Percentiles rank a stretch among this genome's conserved stretches.
These are phyloP conservation scores for Claviceps spartinae DNA, from an alignment of 2,329 filamentous ascomycete species.

Conservation along the genomic window DNA sequence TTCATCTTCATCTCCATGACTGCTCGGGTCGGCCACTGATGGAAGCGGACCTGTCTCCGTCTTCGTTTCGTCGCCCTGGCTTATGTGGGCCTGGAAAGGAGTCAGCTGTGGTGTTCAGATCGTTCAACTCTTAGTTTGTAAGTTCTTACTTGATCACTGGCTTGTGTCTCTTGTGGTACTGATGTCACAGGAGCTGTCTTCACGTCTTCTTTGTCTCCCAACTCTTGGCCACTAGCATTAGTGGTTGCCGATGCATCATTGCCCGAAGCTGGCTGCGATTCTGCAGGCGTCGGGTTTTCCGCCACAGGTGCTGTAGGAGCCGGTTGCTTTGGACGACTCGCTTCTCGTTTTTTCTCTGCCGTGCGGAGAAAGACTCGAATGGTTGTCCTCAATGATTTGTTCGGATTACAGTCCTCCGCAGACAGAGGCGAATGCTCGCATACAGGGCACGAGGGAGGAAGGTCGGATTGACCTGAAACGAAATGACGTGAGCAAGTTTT, in stretches of 20 bases:
- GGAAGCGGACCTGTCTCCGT: not conserved
- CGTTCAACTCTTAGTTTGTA: not conserved
- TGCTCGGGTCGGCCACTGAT: not conserved
- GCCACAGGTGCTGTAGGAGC: slow-evolving; percentile 31
- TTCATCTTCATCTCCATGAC: slow-evolving; percentile 1
- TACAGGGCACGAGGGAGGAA: slow-evolving; percentile 73
- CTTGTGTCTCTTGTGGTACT: not conserved
- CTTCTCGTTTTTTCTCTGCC: slow-evolving; percentile 77
- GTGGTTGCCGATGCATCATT: not conserved
- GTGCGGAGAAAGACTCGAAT: slow-evolving; percentile 84
- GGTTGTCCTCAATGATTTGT: slow-evolving; percentile 84
- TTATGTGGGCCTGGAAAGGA: not conserved
- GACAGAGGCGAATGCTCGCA: slow-evolving; percentile 87
- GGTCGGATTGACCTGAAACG: slow-evolving; percentile 54
- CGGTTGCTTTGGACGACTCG: slow-evolving; percentile 38
- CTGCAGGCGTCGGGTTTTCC: slow-evolving; percentile 16
- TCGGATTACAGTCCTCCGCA: slow-evolving; percentile 71
- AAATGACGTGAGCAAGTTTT: slow-evolving; percentile 2
- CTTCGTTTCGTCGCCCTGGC: not conserved
- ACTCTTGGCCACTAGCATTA: not conserved
- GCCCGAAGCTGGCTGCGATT: not conserved
- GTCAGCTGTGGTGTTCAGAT: not conserved
- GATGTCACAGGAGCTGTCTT: not conserved
- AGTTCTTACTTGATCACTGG: slow-evolving; percentile 2
- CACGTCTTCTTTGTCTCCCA: not conserved